These are phyloP conservation scores for Cephaloascus albidus DNA, from an alignment of 805 yeast genomes.

Conservation along the genomic window DNA sequence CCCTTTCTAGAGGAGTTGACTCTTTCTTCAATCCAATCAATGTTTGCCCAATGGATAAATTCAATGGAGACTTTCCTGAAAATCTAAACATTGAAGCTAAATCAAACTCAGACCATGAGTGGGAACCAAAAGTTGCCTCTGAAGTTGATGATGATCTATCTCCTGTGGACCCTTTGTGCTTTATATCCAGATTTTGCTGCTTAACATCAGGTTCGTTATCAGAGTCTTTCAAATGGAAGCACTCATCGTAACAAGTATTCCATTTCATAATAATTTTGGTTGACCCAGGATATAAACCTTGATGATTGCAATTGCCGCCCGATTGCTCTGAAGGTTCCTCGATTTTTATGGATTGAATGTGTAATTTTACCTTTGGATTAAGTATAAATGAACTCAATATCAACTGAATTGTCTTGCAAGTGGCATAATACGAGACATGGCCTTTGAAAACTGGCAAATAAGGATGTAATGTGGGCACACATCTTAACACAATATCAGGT, in stretches of 20 bases:
- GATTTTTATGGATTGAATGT: constrained; percentile 32
- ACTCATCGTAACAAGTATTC: constrained; percentile 46
- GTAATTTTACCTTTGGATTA: constrained; percentile 42
- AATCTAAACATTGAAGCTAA: constrained; percentile 10
- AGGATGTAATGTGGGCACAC: constrained; percentile 47
- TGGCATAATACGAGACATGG: constrained; percentile 41
- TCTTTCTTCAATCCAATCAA: constrained; percentile 21
- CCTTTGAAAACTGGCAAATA: constrained; percentile 52
- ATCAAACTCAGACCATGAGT: constrained; percentile 28
- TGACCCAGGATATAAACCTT: constrained; percentile 21
- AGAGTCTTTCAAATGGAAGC: constrained; percentile 29
- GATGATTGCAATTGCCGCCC: background rate
- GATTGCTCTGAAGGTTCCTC: constrained; percentile 16
- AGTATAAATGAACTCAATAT: constrained; percentile 46
- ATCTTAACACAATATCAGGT: constrained; percentile 36
- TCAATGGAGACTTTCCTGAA: background rate
- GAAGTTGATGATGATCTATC: constrained; percentile 14
- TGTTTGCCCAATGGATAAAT: constrained; percentile 7
- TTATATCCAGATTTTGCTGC: background rate
- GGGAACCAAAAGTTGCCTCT: constrained; percentile 27
- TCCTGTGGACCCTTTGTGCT: background rate
- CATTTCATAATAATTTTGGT: constrained; percentile 47
- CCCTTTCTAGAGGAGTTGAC: constrained; percentile 17
- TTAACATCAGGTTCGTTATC: constrained; percentile 3
- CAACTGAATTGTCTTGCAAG: constrained; percentile 47